A percentile compares a stretch with the other conserved stretches of the same genome.
These are phyloP conservation scores for Hymenoscyphus albidus DNA, from an alignment of 2,329 filamentous ascomycete genomes.

Conservation along the genomic window DNA sequence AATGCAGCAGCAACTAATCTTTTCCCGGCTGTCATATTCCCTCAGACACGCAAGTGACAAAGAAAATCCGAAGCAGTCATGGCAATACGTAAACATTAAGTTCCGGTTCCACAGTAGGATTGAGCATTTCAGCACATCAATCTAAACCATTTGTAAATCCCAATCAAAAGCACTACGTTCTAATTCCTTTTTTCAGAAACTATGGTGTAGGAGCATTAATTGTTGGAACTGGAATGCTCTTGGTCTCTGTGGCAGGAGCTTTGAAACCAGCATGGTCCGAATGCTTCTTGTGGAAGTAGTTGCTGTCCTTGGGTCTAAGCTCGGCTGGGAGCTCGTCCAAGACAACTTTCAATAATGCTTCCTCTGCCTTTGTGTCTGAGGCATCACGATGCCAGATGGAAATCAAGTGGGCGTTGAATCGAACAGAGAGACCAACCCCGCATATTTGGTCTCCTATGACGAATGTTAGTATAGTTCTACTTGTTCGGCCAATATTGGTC, in stretches of 20 bases:
- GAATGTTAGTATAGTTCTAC: constrained; percentile 12
- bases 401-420: constrained; percentile 85
- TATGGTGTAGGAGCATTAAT: constrained; percentile 26
- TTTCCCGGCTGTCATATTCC: background rate
- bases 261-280: constrained; percentile 82
- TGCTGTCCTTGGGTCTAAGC: constrained; percentile 65
- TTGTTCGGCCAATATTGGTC: background rate
- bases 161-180: background rate
- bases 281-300: constrained; percentile 86
- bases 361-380: constrained; percentile 72
- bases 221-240: constrained; percentile 23
- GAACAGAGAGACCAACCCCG: constrained; percentile 80
- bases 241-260: constrained; percentile 41
- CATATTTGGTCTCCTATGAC: constrained; percentile 75
- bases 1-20: constrained; percentile 13
- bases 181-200: constrained; percentile 1
- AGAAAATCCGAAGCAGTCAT: background rate
- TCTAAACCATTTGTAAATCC: background rate
- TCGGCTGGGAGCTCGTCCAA: constrained; percentile 70
- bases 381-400: constrained; percentile 92
- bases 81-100: background rate
- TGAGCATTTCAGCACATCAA: constrained; percentile 1
- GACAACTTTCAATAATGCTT: constrained; percentile 68
- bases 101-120: background rate
- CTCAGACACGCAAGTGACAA: background rate